A percentile compares a stretch with the other conserved stretches of the same genome.
Evolutionary conservation across 1,284 basidiomycete species (phyloP).

Genomic region (Puccinia novopanici): DNA sequence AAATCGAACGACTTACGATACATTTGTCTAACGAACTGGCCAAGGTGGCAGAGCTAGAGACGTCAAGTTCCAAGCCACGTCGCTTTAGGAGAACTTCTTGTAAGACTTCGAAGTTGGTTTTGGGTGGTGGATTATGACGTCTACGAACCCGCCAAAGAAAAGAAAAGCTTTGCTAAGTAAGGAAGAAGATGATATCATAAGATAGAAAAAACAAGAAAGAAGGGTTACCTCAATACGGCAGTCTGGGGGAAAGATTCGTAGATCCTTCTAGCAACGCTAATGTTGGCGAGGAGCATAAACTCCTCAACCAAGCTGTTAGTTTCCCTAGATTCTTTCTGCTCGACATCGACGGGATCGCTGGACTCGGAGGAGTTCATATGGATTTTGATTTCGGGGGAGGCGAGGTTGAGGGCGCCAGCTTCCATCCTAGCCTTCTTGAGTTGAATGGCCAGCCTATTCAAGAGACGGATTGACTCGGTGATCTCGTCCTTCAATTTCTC

Average conservation of each 20-base stretch:
- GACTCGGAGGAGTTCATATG: slow-evolving; percentile 89
- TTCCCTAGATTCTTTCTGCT: slow-evolving; percentile 88
- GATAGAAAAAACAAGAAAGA: neutral
- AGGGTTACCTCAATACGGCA: slow-evolving; percentile 76
- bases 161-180: neutral
- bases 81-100: slow-evolving; percentile 89
- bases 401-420: slow-evolving; percentile 92
- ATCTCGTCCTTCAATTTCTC: slow-evolving; percentile 76
- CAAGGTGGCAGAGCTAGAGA: slow-evolving; percentile 86
- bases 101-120: slow-evolving; percentile 90
- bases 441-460: slow-evolving; percentile 84
- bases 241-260: slow-evolving; percentile 94
- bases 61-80: slow-evolving; percentile 81
- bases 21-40: slow-evolving; percentile 86
- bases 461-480: slow-evolving; percentile 82
- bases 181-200: neutral
- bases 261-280: slow-evolving; percentile 87
- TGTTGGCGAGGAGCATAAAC: slow-evolving; percentile 98
- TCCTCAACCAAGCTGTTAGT: slow-evolving; percentile 98
- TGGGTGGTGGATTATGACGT: slow-evolving; percentile 89
- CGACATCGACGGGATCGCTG: slow-evolving; percentile 86
- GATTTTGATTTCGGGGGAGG: slow-evolving; percentile 94
- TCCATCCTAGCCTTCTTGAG: slow-evolving; percentile 84
- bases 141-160: slow-evolving; percentile 61
- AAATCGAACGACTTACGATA: slow-evolving; percentile 65